Base-by-base conservation (phyloP, 1,284 basidiomycete species). In the Singerocomus inundabilis region DNA sequence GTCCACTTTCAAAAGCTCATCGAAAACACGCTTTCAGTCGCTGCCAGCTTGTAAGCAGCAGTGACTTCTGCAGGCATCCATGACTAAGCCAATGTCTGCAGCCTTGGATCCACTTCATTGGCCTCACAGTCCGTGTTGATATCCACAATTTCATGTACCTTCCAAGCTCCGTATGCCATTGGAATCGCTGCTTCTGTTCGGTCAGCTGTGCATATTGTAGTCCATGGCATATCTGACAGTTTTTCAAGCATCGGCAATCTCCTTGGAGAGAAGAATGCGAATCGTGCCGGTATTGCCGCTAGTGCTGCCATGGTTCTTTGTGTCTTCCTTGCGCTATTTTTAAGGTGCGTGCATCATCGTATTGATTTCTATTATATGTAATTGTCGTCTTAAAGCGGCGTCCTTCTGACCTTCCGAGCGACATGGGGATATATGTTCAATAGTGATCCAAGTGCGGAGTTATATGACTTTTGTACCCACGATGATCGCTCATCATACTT, bases 401-500 rank as follows among this genome's bases (percentile, higher is more conserved):
- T 91, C 66, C 89, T 91, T 66, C 60, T 93, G 56, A 65, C 78
- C 12, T 91, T 92, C 75, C 77, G 89, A 6, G 68, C 82, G 31
- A 72, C 73, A 5, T 93, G 91, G 88, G 92, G 79, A 4, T 84
- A 85, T 61, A 68, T 95, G 24, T 97, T 96, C 76, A 96, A 93
- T 61, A 74, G 84, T 48, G 93, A 96, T 69, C 77, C 81, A 7
- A 76, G 85, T 80, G 52, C 13, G 71, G 59, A 39, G 26, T 46
- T 4, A 21, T 32, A n/a, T n/a, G 21, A 15, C 15, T 28, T 13
- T 12, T 4, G 21, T 44, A 1, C 24, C 3, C 15, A 10, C 8
- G 8, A 39, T 0, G 29, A 29, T 49, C 16, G 6, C 39, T 50
- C 11, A 51, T 33, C 2, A 0, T 4, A 32, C 31, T 32, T 42